Conservation (phyloP, 495 filamentous ascomycete genomes). For the Delitschia confertaspora region DNA sequence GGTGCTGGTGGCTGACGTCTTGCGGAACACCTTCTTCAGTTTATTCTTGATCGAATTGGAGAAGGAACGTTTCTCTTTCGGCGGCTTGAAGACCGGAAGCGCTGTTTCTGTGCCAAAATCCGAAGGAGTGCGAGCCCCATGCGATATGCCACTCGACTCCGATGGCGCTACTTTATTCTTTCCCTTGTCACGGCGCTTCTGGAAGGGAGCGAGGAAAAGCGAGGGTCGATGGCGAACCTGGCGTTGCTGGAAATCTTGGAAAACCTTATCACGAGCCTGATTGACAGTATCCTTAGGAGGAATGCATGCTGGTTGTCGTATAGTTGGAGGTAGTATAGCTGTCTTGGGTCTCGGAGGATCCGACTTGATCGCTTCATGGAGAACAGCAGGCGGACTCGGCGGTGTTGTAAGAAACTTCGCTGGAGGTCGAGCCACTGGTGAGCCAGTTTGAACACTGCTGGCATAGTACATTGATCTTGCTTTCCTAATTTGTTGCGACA, state of each 20-base stretch:
- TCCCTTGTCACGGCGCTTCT: slow-evolving; percentile 27
- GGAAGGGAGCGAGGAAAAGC: slow-evolving; percentile 31
- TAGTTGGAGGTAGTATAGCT: slow-evolving; percentile 7
- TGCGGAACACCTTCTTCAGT: slow-evolving; percentile 23
- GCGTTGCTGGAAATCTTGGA: slow-evolving; percentile 32
- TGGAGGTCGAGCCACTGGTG: slow-evolving; percentile 18
- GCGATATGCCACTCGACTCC: background rate
- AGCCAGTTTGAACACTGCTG: slow-evolving; percentile 24
- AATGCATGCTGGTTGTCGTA: no score
- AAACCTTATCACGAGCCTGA: slow-evolving; percentile 27
- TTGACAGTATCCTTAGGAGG: slow-evolving; percentile 14
- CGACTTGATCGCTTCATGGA: no score
- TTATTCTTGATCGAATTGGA: slow-evolving; percentile 21
- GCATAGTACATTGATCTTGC: slow-evolving; percentile 27
- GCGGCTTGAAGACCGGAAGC: background rate
- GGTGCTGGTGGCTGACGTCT: slow-evolving; percentile 9
- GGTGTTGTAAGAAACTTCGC: slow-evolving; percentile 22
- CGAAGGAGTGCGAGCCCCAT: background rate
- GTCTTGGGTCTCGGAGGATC: no score
- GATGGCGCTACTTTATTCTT: slow-evolving; percentile 4
- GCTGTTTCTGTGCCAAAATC: background rate
- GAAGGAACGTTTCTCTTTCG: slow-evolving; percentile 23
- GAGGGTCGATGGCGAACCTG: slow-evolving; percentile 31
- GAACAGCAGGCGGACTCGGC: slow-evolving; percentile 8
- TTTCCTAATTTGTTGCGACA: slow-evolving; percentile 24